Evolutionary conservation across 73 alveolate genomes (phyloP).

Genomic region (Symbiodinium natans): DNA sequence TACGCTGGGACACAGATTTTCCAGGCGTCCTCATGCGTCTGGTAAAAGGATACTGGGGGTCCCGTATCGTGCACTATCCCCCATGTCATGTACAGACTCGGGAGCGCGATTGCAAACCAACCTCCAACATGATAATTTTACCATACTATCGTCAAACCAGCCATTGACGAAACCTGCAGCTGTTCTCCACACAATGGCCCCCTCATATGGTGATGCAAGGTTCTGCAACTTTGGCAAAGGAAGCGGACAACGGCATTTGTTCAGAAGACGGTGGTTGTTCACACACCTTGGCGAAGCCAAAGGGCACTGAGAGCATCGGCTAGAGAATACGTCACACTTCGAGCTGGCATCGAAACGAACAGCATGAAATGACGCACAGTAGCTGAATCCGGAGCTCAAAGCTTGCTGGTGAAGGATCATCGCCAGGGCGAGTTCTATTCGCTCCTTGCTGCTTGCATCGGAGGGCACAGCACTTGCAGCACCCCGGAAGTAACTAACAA

Average conservation of each 20-base stretch:
- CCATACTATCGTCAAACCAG: no score
- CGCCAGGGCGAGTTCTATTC: background rate
- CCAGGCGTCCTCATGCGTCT: no score
- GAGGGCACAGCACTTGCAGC: background rate
- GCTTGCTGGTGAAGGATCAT: background rate
- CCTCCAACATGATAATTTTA: no score
- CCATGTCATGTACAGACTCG: no score
- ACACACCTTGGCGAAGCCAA: background rate
- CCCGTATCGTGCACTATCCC: no score
- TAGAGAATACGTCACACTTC: background rate
- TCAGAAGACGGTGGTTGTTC: background rate
- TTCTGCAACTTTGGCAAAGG: no score
- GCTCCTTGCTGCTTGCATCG: background rate
- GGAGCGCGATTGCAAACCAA: no score
- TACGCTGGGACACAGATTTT: no score
- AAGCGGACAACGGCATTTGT: background rate
- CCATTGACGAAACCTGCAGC: background rate
- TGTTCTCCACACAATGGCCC: background rate
- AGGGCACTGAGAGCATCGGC: background rate
- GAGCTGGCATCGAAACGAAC: no score
- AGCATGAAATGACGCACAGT: no score
- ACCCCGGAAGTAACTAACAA: background rate
- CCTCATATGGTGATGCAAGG: no score
- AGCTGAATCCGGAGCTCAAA: background rate
- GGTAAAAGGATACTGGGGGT: no score